A percentile compares a stretch with the other conserved stretches of the same genome.
Evolutionary conservation across 1,284 basidiomycete species (phyloP).

Genomic region (Pseudozyma tsukubaensis): DNA sequence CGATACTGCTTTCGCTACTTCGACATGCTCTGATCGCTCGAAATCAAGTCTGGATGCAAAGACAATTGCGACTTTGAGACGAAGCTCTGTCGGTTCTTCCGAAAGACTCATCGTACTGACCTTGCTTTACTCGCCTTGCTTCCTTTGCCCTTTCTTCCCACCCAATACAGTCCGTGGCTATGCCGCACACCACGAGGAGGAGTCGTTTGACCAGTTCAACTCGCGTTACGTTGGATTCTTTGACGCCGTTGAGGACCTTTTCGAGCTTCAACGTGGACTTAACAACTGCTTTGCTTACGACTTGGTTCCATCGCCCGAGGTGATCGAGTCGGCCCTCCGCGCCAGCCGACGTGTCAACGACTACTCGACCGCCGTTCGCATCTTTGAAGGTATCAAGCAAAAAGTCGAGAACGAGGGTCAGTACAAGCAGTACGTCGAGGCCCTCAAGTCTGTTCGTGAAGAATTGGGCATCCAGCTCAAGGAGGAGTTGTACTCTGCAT

Average conservation of each 20-base stretch:
- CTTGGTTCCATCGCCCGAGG: conserved; percentile 88
- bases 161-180: conserved; percentile 46
- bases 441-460: conserved; percentile 61
- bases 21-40: background rate
- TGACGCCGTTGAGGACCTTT: conserved; percentile 89
- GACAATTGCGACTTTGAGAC: background rate
- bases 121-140: background rate
- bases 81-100: background rate
- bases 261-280: conserved; percentile 85
- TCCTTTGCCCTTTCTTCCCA: background rate
- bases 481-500: conserved; percentile 64
- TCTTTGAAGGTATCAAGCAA: conserved; percentile 76
- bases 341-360: conserved; percentile 93
- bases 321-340: conserved; percentile 88
- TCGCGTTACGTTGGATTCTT: conserved; percentile 94
- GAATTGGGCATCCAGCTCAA: conserved; percentile 64
- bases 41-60: background rate
- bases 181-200: conserved; percentile 74
- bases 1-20: background rate
- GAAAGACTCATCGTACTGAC: background rate
- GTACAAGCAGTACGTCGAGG: conserved; percentile 68
- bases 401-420: conserved; percentile 67
- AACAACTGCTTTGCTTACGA: conserved; percentile 99
- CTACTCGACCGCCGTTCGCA: conserved; percentile 93
- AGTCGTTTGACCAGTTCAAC: conserved; percentile 93